Conservation (phyloP, 257 asterid species). For the Striga asiatica region DNA sequence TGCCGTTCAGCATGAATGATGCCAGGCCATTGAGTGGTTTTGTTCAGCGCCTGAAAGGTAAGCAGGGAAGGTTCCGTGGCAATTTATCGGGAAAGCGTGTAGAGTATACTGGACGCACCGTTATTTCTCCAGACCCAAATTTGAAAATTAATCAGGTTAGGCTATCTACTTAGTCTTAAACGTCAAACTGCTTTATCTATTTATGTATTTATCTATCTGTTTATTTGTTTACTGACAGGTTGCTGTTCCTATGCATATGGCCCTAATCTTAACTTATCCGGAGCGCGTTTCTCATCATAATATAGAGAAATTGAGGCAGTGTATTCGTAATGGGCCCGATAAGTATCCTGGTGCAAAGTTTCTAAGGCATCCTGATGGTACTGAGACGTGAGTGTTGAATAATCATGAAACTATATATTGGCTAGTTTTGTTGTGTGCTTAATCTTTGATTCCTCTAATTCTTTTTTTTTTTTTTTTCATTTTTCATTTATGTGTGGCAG, state of each 20-base stretch:
- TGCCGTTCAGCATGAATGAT: slow-evolving; percentile 22
- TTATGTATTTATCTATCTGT: slow-evolving; percentile 3
- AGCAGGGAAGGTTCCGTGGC: slow-evolving; percentile 88
- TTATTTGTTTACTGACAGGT: slow-evolving; percentile 40
- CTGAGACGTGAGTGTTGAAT: slow-evolving; percentile 53
- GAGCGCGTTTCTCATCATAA: slow-evolving; percentile 92
- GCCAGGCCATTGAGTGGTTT: slow-evolving; percentile 67
- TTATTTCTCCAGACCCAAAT: slow-evolving; percentile 95
- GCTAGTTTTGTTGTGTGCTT: neutral
- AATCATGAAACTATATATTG: neutral
- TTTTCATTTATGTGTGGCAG: slow-evolving; percentile 28
- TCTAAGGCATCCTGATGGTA: slow-evolving; percentile 58
- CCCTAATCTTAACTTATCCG: slow-evolving; percentile 72
- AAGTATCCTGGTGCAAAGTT: slow-evolving; percentile 94
- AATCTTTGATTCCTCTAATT: neutral
- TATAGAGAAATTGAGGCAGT: slow-evolving; percentile 81
- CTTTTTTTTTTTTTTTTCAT: neutral
- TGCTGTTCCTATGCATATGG: slow-evolving; percentile 82
- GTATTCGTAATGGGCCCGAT: slow-evolving; percentile 85
- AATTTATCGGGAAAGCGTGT: slow-evolving; percentile 96
- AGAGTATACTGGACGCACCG: slow-evolving; percentile 92
- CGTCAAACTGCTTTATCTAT: neutral
- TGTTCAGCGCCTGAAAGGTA: slow-evolving; percentile 93
- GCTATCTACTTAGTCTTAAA: slow-evolving; percentile 9
- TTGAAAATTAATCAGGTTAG: slow-evolving; percentile 76